These are phyloP conservation scores for Scedosporium apiospermum DNA, from an alignment of 2,329 filamentous ascomycete genomes.

Conservation along the genomic window DNA sequence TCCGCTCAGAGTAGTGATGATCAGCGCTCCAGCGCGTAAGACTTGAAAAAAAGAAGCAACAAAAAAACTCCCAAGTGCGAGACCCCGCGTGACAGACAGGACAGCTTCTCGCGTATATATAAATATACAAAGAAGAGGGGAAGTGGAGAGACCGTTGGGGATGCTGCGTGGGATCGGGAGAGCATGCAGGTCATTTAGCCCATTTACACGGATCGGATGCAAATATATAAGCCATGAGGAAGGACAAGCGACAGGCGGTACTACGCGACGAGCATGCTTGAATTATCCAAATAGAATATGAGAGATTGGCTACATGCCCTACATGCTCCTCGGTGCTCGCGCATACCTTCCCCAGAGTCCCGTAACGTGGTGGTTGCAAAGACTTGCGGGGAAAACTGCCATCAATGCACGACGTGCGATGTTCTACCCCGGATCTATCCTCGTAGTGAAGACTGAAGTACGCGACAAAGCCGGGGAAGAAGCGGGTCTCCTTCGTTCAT, in stretches of 20 bases:
- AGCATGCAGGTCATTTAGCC: background rate
- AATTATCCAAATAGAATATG: background rate
- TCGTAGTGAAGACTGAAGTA: background rate
- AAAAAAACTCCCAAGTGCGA: background rate
- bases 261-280: background rate
- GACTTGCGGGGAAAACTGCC: background rate
- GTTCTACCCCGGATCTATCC: background rate
- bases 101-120: background rate
- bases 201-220: background rate
- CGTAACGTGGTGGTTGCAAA: too few species aligned
- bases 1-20: background rate
- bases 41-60: background rate
- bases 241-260: background rate
- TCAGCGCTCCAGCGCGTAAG: background rate
- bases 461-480: background rate
- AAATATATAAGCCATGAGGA: background rate
- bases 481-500: background rate
- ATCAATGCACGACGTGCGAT: background rate
- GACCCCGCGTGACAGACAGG: background rate
- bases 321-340: background rate
- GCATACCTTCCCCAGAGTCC: background rate
- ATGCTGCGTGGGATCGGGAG: background rate
- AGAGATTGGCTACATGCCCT: background rate
- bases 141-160: background rate
- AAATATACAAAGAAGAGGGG: background rate